Base-by-base conservation (phyloP, 495 filamentous ascomycete genomes). In the Penicillium fimorum region DNA sequence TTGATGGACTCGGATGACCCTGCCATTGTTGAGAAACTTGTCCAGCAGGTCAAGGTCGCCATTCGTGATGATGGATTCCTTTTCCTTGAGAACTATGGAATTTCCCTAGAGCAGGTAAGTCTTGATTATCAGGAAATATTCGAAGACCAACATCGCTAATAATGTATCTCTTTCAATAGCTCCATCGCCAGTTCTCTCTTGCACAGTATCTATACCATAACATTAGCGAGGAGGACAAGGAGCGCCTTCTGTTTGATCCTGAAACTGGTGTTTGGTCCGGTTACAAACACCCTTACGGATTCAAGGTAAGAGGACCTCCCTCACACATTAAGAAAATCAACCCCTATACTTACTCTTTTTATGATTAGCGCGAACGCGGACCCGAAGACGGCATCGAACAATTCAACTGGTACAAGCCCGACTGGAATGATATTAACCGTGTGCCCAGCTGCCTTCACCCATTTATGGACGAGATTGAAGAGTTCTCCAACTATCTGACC, bases 1-100 rank as follows among this genome's bases (percentile, higher is more conserved):
- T 41, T 69, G 38, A 55, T 71, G n/a, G 69, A 71, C 47, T 71
- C 66, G 3, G 64, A 71, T 4, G 69, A 71, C 29, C 67, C 67
- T 25, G 65, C 63, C 11, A 71, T 78, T 13, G 74, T 77, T 5
- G 61, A 67, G 15, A 33, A 67, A 5, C 70, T 78, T 5, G 66
- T 77, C 18, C 62, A 76, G 49, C 58, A 68, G 33, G 69, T 71
- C 58, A 76, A 75, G 40, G 41, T 49, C 27, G 74, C 75, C 8
- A 78, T 78, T 50, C 63, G 67, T 2, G 69, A 78, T 45, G 75
- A 78, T 57, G 75, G 75, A 2, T 78, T 78, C 52, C 58, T 78
- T n/a, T 78, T 74, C 57, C 60, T 78, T 1, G 68, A 72, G 57
- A 73, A 78, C 62, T 78, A 78, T 53, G 75, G 75, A n/a, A 60